Base-by-base conservation (phyloP, 2,329 filamentous ascomycete species). In the Aspergillus pseudonomiae region DNA sequence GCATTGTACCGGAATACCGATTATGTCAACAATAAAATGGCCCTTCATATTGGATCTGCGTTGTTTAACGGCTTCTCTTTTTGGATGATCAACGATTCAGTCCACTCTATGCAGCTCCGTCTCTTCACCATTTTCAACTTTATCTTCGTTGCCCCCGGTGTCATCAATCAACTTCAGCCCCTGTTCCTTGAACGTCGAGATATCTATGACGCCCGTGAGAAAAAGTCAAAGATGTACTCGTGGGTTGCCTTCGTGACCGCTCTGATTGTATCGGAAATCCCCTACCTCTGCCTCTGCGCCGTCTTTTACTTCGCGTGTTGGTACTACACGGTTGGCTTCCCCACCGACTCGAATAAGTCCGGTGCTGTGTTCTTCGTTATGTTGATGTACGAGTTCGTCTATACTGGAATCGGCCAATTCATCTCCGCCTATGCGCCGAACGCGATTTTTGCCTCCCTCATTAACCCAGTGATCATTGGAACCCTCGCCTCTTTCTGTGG, bases 161-260 rank as follows among this genome's bases (percentile, higher is more conserved):
- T 78, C 6, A 78, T 79, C 56, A 73, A 73, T 54, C 78, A 79
- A 21, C 79, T 92, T 45, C 88, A 90, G 0, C 88, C 90, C 0
- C 88, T 89, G 6, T 85, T 93, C 64, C 85, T 93, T 68, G 91
- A 92, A 71, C 84, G 82, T 70, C 86, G 90, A 73, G 84, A 85
- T 0, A 81, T 93, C 10, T 93, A 89, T 84, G 85, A 90, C 14
- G 65, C 73, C 0, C 84, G 91, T 32, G 91, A 93, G 73, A 84
- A 89, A 10, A 90, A 90, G 3, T 89, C 86, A 0, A 84, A 89
- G 26, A 91, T 92, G 67, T 93, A 93, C 75, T 87, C 87, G 28
- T 92, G 90, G 88, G 78, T 88, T n/a, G 88, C 90, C 0, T 93
- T 93, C 73, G 85, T 84, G 63, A 89, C 88, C 0, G 89, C 89